phyloP scores from a whole-genome alignment of 345 rosid species.

The Excoecaria agallocha region DNA sequence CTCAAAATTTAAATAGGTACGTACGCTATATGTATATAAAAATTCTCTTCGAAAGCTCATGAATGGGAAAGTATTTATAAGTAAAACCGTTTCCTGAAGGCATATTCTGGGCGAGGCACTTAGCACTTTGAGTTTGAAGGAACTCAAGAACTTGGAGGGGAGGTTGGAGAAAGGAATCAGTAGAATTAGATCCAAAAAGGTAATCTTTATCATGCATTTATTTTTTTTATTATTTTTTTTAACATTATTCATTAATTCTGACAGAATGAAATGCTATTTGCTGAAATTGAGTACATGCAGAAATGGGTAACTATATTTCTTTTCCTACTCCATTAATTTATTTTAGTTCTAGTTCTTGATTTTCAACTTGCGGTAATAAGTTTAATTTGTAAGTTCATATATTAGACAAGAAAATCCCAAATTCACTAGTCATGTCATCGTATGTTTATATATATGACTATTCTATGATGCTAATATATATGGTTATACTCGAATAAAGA shows the following conservation, averaged over 20 bases:
- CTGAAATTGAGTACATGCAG: conserved; percentile 30
- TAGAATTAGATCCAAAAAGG: conserved; percentile 28
- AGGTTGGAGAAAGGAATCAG: conserved; percentile 31
- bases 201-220: not conserved
- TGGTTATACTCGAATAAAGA: too few species aligned
- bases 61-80: too few species aligned
- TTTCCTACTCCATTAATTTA: not conserved
- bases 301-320: conserved; percentile 19
- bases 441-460: too few species aligned
- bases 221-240: not conserved
- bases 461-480: too few species aligned
- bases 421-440: too few species aligned
- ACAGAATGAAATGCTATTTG: conserved; percentile 33
- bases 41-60: not conserved
- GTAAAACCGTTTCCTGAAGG: not conserved
- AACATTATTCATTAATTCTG: conserved; percentile 8
- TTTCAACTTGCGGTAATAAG: too few species aligned
- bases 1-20: conserved; percentile 24
- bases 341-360: too few species aligned
- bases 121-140: conserved; percentile 20
- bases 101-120: conserved; percentile 26
- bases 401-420: not conserved
- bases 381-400: not conserved
- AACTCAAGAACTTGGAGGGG: conserved; percentile 25
- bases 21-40: not conserved